phyloP scores from a whole-genome alignment of 495 filamentous ascomycete genomes.

The Aspergillus hancockii region DNA sequence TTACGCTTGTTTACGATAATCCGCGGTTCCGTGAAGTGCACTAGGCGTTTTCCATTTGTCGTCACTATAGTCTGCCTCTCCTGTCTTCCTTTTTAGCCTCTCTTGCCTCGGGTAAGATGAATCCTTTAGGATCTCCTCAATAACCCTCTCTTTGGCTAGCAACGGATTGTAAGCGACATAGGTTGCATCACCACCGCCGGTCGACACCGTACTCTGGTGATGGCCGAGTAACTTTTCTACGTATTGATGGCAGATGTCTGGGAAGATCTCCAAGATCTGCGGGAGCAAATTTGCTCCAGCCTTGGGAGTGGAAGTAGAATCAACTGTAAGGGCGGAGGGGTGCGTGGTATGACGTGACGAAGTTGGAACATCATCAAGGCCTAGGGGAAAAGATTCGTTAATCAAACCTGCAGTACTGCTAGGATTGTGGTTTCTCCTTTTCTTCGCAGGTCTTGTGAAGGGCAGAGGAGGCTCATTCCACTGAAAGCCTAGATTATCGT shows the following conservation, averaged over 20 bases:
- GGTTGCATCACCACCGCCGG: background rate
- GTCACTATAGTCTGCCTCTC: conserved; percentile 35
- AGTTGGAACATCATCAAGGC: background rate
- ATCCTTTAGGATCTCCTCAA: conserved; percentile 45
- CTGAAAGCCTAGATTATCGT: background rate
- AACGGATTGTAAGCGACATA: conserved; percentile 14
- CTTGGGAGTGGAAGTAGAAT: background rate
- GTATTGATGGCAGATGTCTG: conserved; percentile 48
- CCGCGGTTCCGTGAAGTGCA: background rate
- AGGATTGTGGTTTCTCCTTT: background rate
- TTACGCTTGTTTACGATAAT: conserved; percentile 18
- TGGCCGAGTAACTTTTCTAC: conserved; percentile 38
- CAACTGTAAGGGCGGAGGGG: background rate
- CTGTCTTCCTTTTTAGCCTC: conserved; percentile 43
- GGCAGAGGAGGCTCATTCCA: background rate
- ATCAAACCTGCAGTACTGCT: background rate
- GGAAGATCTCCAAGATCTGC: conserved; percentile 50
- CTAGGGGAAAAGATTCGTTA: conserved; percentile 4
- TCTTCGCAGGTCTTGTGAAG: conserved; percentile 1
- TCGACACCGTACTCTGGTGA: conserved; percentile 1
- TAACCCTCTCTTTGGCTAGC: conserved; percentile 24
- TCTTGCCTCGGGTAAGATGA: conserved; percentile 51
- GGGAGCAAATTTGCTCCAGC: conserved; percentile 21
- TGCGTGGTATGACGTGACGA: background rate
- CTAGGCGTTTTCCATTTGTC: conserved; percentile 34